Evolutionary conservation across 345 rosid genomes (phyloP).

Genomic region (Clausena lansium): DNA sequence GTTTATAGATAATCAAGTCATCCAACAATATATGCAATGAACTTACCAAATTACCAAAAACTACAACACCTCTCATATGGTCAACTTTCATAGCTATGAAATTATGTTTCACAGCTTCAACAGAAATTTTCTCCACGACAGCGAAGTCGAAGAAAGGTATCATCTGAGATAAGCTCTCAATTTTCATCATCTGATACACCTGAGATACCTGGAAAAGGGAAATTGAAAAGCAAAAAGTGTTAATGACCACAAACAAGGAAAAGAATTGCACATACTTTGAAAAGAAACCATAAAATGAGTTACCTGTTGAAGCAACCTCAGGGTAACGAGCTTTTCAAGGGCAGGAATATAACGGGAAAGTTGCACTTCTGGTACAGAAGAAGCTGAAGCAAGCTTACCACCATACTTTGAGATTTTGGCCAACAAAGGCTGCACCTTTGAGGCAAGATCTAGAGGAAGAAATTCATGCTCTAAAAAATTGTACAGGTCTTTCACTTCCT

Average conservation of each 20-base stretch:
- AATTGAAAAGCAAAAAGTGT: background rate
- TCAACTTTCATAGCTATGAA: constrained; percentile 89
- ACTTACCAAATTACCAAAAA: constrained; percentile 71
- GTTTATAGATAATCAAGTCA: background rate
- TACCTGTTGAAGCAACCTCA: constrained; percentile 93
- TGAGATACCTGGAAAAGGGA: constrained; percentile 69
- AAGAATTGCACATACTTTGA: background rate
- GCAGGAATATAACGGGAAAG: constrained; percentile 77
- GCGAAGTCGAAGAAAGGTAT: constrained; percentile 86
- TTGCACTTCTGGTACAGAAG: constrained; percentile 89
- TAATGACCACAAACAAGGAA: background rate
- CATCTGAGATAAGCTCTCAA: constrained; percentile 72
- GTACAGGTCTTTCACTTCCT: constrained; percentile 94
- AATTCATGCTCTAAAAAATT: constrained; percentile 88
- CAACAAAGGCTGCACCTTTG: constrained; percentile 74
- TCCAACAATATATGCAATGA: background rate
- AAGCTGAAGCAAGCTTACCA: constrained; percentile 85
- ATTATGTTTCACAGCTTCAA: constrained; percentile 82
- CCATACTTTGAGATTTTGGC: constrained; percentile 79
- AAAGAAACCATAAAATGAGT: constrained; percentile 11
- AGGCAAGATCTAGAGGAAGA: constrained; percentile 79
- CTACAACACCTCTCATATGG: constrained; percentile 69
- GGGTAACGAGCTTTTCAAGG: constrained; percentile 83
- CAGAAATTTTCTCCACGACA: constrained; percentile 85
- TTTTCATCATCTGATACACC: constrained; percentile 81